Base-by-base conservation (phyloP, 2,329 filamentous ascomycete genomes). In the Cladosporium sp. region DNA sequence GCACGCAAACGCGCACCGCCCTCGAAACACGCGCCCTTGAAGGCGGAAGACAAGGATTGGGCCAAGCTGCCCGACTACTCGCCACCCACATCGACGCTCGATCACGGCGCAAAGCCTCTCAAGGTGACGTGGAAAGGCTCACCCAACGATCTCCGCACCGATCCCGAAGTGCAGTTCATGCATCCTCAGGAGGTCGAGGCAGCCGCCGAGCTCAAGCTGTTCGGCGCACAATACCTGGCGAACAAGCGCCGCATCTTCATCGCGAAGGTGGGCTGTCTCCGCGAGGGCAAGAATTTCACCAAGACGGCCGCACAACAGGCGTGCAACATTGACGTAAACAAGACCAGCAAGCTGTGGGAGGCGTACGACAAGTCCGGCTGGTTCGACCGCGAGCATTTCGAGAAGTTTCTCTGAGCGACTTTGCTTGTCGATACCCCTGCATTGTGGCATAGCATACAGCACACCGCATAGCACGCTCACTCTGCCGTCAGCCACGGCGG, bases 271-370 rank as follows among this genome's bases (percentile, higher is more conserved):
- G 81, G 86, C 55, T 80, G 84, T 2, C 73, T 83, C 35, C 71
- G 75, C 52, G 83, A 82, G 34, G 80, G 80, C 66, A 93, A 95
- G 70, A 87, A 91, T 64, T 96, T 95, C 69, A 85, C 89, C 68
- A 95, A 95, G 79, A 97, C 92, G 1, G 89, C 95, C 67, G 89
- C 90, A 4, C 92, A 97, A 70, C 88, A 95, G 68, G 89, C 89
- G n/a, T 95, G 89, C 79, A 95, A 95, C 75, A 95, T 96, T 58
- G 92, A 97, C 64, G 92, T 97, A 68, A 96, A 96, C 77, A 97
- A 96, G 76, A 89, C 91, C 3, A 95, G 89, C 59, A 92, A 92
- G 70, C 77, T 97, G 43, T 95, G 89, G 87, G 84, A 84, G 35
- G 89, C 89, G 5, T 97, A 89, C 66, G 87, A 95, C 46, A 85